Base-by-base conservation (phyloP, 192 early-diverging fungal species). In the Coemansia sp. region DNA sequence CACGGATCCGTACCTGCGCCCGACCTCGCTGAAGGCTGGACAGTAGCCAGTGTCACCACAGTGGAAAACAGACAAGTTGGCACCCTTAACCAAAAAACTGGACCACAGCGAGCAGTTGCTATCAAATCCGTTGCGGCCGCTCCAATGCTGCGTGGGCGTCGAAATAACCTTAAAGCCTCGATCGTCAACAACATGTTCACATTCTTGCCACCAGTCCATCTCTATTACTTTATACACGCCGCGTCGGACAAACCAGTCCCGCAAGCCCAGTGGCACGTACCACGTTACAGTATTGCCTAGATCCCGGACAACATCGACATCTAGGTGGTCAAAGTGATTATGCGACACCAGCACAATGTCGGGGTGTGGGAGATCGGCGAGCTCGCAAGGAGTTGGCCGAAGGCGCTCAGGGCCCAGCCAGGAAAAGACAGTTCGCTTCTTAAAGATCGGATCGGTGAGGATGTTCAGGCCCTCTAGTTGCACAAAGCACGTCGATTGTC, bases 251-350 rank as follows among this genome's bases (percentile, higher is more conserved):
- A 95, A 92, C 86, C 89, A 89, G 9, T 62, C 55, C 23, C 88
- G 88, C 61, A 92, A 91, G 2, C 90, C 93, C 20, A 94, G 79
- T 2, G 94, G 94, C 21, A 92, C 91, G 71, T 85, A 93, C 75
- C 86, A 94, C 16, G 80, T 83, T 5, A 74, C 83, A 8, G 77
- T 62, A 53, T 86, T 82, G 5, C 83, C 84, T 24, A 95, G 77
- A 20, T 69, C 60, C 21, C 83, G 55, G 38, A 93, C 86, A 18
- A 89, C 90, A 9, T 82, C 66, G 33, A 87, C 46, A 66, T 95
- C 94, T 60, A 94, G 66, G 66, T 94, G 93, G 64, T 94, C 94
- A 75, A 93, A 94, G 75, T 96, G 94, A 74, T 94, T 94, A 71
- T 96, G 94, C 28, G 85, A 88, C 43, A 95, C 88, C 16, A 94